These are phyloP conservation scores for Acacia melanoxylon DNA, from an alignment of 306 rosid species.

Conservation along the genomic window DNA sequence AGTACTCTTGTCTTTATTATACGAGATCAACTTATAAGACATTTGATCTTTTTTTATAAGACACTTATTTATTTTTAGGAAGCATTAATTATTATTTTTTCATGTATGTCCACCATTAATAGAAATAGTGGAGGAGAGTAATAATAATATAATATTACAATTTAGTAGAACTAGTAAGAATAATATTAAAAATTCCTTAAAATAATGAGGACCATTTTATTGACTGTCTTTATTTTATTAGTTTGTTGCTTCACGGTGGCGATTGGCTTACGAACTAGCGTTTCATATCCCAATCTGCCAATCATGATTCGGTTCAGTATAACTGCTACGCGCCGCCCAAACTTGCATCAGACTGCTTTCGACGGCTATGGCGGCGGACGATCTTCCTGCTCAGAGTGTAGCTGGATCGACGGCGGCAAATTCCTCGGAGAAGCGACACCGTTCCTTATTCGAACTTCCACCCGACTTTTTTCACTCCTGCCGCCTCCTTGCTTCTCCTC, in stretches of 20 bases:
- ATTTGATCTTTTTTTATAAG: too few species aligned
- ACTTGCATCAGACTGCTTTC: neutral
- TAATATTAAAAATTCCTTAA: too few species aligned
- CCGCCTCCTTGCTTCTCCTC: conserved; percentile 60
- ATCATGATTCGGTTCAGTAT: neutral
- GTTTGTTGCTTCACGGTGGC: neutral
- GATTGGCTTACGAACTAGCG: neutral
- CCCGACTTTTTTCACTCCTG: conserved; percentile 61
- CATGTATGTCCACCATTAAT: too few species aligned
- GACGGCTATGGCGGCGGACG: conserved; percentile 48
- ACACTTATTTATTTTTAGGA: too few species aligned
- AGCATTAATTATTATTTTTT: too few species aligned
- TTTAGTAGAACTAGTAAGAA: too few species aligned
- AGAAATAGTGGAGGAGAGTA: too few species aligned
- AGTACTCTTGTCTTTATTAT: too few species aligned
- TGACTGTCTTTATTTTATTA: too few species aligned
- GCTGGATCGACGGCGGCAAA: conserved; percentile 10
- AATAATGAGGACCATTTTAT: too few species aligned
- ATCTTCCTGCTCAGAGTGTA: conserved; percentile 7
- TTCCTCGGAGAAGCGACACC: conserved; percentile 56
- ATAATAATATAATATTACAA: too few species aligned
- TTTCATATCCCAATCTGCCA: neutral
- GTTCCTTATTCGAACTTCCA: conserved; percentile 67
- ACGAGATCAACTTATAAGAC: too few species aligned
- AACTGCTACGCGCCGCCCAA: neutral